Evolutionary conservation across 371 early-diverging fungal genomes (phyloP).

Genomic region (Chytridium lagenaria): DNA sequence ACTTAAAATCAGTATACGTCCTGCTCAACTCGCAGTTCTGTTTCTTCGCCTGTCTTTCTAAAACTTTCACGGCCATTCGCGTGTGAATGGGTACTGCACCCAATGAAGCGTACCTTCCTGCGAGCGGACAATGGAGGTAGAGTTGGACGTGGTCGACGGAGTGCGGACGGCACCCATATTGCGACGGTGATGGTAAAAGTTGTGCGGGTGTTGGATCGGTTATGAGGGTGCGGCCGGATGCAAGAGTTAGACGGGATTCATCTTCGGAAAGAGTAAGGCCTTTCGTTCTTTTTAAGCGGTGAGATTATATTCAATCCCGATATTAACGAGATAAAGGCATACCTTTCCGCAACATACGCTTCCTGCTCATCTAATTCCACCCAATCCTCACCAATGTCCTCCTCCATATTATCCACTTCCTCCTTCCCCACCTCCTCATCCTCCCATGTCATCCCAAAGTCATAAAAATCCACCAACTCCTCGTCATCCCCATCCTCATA

Average conservation of each 20-base stretch:
- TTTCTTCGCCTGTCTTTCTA: neutral
- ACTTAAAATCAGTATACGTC: neutral
- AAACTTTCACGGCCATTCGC: neutral
- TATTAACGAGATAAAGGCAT: neutral
- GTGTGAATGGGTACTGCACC: neutral
- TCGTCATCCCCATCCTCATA: conserved; percentile 55
- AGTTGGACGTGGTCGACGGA: neutral
- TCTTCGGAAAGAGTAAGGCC: conserved; percentile 32
- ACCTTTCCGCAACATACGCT: conserved; percentile 5
- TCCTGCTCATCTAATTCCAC: conserved; percentile 51
- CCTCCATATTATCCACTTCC: conserved; percentile 34
- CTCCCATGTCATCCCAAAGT: conserved; percentile 32
- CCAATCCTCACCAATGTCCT: conserved; percentile 39
- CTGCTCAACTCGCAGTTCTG: neutral
- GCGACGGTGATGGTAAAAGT: neutral
- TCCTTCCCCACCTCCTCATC: conserved; percentile 57
- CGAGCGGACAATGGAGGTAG: conserved; percentile 15
- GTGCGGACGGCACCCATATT: neutral
- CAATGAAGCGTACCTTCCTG: conserved; percentile 23
- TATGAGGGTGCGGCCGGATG: conserved; percentile 25
- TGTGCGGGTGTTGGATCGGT: conserved; percentile 18
- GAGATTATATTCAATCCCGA: neutral
- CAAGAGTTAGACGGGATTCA: conserved; percentile 22
- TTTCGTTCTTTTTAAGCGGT: neutral
- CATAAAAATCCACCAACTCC: conserved; percentile 14